Evolutionary conservation across 2,329 filamentous ascomycete species (phyloP).

Genomic region (Pezicula carpinea): DNA sequence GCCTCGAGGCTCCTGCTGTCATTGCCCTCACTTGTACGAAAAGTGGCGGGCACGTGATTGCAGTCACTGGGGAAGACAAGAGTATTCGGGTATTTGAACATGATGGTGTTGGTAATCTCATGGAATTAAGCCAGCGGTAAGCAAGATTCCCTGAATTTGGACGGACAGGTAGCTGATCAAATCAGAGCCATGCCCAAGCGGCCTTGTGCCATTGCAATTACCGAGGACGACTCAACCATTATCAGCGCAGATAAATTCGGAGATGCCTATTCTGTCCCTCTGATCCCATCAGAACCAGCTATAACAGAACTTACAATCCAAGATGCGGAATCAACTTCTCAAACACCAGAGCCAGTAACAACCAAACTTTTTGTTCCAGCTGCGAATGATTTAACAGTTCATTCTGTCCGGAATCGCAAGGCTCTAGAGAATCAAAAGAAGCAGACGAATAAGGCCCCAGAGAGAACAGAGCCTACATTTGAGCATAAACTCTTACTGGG

Average conservation of each 20-base stretch:
- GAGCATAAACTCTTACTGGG: conserved; percentile 77
- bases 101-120: conserved; percentile 36
- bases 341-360: conserved; percentile 18
- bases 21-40: conserved; percentile 61
- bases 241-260: conserved; percentile 92
- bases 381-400: conserved; percentile 57
- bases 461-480: conserved; percentile 46
- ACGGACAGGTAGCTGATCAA: neutral
- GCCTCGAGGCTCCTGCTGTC: conserved; percentile 58
- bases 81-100: conserved; percentile 75
- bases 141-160: conserved; percentile 3
- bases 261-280: conserved; percentile 85
- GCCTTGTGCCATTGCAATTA: conserved; percentile 70
- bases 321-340: conserved; percentile 12
- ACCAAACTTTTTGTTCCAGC: conserved; percentile 39
- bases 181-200: conserved; percentile 77
- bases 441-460: conserved; percentile 30
- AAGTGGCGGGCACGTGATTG: conserved; percentile 65
- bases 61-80: conserved; percentile 89
- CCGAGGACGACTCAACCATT: conserved; percentile 66
- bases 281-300: conserved; percentile 40
- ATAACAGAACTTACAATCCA: conserved; percentile 11
- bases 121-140: conserved; percentile 69
- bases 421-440: conserved; percentile 56
- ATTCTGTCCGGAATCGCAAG: conserved; percentile 58